Evolutionary conservation across 2,329 filamentous ascomycete species (phyloP), one percentile per base, ranked within the genome.

Genomic region (Aspergillus sclerotialis): DNA sequence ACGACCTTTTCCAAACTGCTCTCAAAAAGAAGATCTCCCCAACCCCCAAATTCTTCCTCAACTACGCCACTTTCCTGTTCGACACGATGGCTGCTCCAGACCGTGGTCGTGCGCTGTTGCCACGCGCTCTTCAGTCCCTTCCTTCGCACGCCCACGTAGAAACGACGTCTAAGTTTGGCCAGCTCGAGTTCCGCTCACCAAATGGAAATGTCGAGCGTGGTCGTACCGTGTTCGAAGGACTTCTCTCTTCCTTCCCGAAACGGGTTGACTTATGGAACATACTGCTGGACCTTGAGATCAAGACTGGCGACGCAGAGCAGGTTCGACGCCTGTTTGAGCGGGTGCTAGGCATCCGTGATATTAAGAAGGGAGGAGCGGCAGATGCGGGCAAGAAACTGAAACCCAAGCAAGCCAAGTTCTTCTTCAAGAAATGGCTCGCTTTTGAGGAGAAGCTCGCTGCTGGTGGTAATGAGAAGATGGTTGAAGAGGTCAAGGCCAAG

Each of bases 51-150:
- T 79, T 95, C 47, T 98, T 89, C 86, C 73, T 83, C 62, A 95
- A 96, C 69, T 96, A 95, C 63, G 90, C 89, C 15, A 83, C 84
- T 52, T 96, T 95, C 73, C 73, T 98, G 36, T 83, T 94, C 65
- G 80, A 82, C 39, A 84, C 78, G 1, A 66, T 77, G 39, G 70
- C 75, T 38, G 73, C 82, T 8, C 76, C 87, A 1, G 81, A 82
- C n/a, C 77, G 80, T 6, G 84, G 81, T 3, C 82, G 88, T 36
- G 78, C 78, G 1, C 76, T 98, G 10, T 77, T 96, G 5, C 73
- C 82, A 3, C 83, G 90, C 27, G 90, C 92, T 11, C 80, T 84
- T 7, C 89, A 96, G 64, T 84, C 85, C 6, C 78, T 98, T 3
- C 80, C 82, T 16, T 60, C 70, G 13, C 74, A 75, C 33, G 75